phyloP scores from a whole-genome alignment of 352 stramenopile species.

The Pythium periplocum region DNA sequence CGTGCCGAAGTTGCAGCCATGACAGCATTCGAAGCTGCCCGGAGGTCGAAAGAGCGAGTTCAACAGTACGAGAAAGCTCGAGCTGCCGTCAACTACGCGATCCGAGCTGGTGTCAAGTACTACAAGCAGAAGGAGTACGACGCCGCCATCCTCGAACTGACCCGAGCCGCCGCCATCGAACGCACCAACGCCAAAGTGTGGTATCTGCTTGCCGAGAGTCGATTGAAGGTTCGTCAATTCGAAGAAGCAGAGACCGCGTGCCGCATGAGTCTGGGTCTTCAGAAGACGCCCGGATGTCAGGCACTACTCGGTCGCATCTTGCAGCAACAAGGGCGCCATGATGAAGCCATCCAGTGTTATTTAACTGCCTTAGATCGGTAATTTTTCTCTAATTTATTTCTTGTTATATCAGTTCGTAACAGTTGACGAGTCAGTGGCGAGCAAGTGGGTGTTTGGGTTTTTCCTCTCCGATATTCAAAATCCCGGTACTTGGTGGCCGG shows the following conservation, averaged over 20 bases:
- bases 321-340: conserved; percentile 14
- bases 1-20: conserved; percentile 12
- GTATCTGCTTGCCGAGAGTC: conserved; percentile 21
- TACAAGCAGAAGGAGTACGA: conserved; percentile 17
- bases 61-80: conserved; percentile 17
- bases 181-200: conserved; percentile 24
- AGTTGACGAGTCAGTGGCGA: too few relatives aligned
- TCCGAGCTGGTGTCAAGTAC: conserved; percentile 13
- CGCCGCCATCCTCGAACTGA: conserved; percentile 18
- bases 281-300: conserved; percentile 15
- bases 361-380: conserved; percentile 23
- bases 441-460: too few relatives aligned
- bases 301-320: conserved; percentile 19
- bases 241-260: conserved; percentile 20
- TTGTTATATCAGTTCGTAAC: too few relatives aligned
- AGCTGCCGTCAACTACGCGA: conserved; percentile 12
- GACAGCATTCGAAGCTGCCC: conserved; percentile 6
- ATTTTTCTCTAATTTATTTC: neutral
- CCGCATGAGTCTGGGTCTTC: conserved; percentile 18
- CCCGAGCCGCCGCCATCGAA: conserved; percentile 18
- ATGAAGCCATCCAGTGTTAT: conserved; percentile 25
- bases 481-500: conserved; percentile 4
- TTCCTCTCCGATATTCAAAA: neutral
- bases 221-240: conserved; percentile 18
- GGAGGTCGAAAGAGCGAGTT: conserved; percentile 16